Evolutionary conservation across 768 basidiomycete genomes (phyloP), one percentile per base, ranked within the genome.

Genomic region (Dacryopinax spathularia): DNA sequence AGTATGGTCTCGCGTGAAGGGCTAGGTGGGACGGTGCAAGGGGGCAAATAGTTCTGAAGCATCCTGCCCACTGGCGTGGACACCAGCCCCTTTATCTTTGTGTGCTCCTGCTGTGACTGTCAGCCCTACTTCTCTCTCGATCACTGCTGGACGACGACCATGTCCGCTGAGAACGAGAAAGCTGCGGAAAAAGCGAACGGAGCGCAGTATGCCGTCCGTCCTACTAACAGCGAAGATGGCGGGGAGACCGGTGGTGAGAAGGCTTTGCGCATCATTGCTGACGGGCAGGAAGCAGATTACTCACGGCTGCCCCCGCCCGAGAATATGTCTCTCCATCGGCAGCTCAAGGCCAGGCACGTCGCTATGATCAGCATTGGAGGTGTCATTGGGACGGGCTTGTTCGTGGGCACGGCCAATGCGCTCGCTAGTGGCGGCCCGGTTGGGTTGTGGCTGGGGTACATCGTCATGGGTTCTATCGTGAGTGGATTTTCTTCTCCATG

Each of bases 341-440:
- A 87, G 72, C 75, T 87, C 67, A 87, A 87, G 72, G 88, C 87
- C 69, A 78, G 88, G 16, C 89, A 90, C 71, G 33, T 61, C 10
- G 34, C 29, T 22, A 60, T 60, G 56, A 31, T 63, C 12, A 64
- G 33, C 33, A 60, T 65, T 84, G 65, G 72, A 15, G 74, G 77
- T 69, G 77, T 79, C 66, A 80, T 81, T 62, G 81, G 82, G 18
- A 82, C 81, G 1, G 82, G 83, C 60, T 73, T 84, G 2, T 84
- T 85, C 71, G 71, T 85, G 15, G 80, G 81, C 4, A 78, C 80
- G 2, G 84, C 81, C 1, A 73, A 65, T 4, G 72, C 76, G 3
- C 75, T 84, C 25, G 74, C 77, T 0, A 75, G 76, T 31, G 82
- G 79, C 4, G 84, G 84, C 0, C 83, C 84, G 4, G 72, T 82